Conservation (phyloP, 1,284 basidiomycete genomes). For the Singerocomus rubriflavus region DNA sequence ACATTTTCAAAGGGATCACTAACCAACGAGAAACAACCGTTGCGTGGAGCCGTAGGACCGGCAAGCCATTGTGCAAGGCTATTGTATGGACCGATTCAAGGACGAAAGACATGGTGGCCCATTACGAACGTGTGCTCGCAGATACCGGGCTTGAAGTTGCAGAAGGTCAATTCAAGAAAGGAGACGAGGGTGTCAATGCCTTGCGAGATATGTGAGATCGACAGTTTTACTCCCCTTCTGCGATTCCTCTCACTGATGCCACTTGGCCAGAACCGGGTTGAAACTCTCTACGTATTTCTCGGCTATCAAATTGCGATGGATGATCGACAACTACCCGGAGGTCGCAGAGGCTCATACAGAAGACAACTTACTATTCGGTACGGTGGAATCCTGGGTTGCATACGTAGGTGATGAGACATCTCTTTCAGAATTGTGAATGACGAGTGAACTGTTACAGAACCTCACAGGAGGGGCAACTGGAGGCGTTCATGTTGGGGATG, state of each 20-base stretch:
- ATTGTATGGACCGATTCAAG: constrained; percentile 98
- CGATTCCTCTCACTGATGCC: background rate
- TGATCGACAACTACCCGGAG: constrained; percentile 86
- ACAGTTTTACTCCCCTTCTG: background rate
- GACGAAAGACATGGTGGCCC: constrained; percentile 80
- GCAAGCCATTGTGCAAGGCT: constrained; percentile 83
- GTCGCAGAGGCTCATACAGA: constrained; percentile 80
- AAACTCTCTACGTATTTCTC: constrained; percentile 98
- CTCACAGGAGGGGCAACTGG: constrained; percentile 71
- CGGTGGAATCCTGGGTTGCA: constrained; percentile 94
- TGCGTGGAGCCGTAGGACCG: constrained; percentile 89
- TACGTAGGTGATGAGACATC: constrained; percentile 58
- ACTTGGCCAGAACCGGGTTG: constrained; percentile 69
- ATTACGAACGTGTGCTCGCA: constrained; percentile 73
- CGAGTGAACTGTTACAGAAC: constrained; percentile 49
- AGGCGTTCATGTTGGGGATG: constrained; percentile 87
- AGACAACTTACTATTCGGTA: constrained; percentile 88
- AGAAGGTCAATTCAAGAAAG: constrained; percentile 65
- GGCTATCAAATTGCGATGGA: constrained; percentile 94
- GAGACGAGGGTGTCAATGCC: constrained; percentile 63
- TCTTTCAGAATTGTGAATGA: constrained; percentile 7
- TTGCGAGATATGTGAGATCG: constrained; percentile 64
- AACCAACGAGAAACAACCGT: constrained; percentile 98
- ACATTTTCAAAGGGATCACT: constrained; percentile 70
- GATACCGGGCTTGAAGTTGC: constrained; percentile 74